phyloP scores from a whole-genome alignment of 257 asterid species.

The Oldenlandia corymbosa region DNA sequence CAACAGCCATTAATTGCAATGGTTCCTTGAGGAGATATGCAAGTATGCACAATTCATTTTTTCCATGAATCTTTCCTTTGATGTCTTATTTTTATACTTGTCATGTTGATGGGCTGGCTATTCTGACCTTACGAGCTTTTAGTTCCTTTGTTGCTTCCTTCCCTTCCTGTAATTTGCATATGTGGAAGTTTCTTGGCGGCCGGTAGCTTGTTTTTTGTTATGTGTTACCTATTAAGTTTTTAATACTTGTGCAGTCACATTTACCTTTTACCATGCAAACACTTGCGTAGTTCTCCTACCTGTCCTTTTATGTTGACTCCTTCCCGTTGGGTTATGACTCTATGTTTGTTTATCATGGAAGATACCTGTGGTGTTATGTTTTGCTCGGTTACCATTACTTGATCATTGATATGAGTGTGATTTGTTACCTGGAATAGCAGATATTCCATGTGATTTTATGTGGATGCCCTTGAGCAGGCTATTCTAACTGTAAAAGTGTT shows the following conservation, averaged over 20 bases:
- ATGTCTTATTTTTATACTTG: background rate
- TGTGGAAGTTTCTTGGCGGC: too few species aligned
- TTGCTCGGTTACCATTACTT: background rate
- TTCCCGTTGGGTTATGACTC: too few species aligned
- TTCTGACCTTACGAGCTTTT: background rate
- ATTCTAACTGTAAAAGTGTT: too few species aligned
- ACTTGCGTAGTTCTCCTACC: too few species aligned
- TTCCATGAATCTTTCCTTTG: background rate
- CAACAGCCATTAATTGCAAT: constrained; percentile 53
- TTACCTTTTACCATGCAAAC: too few species aligned
- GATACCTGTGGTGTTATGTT: too few species aligned
- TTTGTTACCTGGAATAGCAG: constrained; percentile 18
- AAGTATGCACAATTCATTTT: constrained; percentile 31
- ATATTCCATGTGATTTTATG: constrained; percentile 47
- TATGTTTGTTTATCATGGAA: background rate
- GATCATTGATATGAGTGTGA: background rate
- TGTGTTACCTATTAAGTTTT: too few species aligned
- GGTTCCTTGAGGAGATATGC: constrained; percentile 62
- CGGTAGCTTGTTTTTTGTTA: too few species aligned
- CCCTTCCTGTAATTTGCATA: background rate
- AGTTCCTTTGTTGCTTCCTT: background rate
- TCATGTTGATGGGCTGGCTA: background rate
- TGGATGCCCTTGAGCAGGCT: background rate
- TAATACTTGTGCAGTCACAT: too few species aligned
- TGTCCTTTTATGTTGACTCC: too few species aligned